Evolutionary conservation across 805 yeast species (phyloP), one percentile per base, ranked within the genome.

Genomic region (Spathaspora arborariae): DNA sequence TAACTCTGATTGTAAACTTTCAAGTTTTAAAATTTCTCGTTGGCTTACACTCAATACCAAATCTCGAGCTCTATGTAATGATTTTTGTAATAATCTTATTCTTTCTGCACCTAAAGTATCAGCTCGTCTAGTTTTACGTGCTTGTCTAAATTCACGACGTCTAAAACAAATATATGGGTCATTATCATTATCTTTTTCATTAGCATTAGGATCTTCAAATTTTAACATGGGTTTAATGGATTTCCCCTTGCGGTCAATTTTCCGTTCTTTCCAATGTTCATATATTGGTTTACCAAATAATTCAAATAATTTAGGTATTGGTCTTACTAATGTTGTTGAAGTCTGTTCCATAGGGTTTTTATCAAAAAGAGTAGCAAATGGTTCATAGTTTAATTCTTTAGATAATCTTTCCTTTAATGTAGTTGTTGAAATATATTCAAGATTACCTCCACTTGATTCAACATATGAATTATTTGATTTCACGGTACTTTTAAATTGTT

Each of bases 91-190:
- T 47, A 79, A 63, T 19, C 94, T 77, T 42, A 94, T 72, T 53
- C 91, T 80, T 64, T 91, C 97, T 11, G 90, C 84, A 55, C 94
- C 89, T 56, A 89, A 87, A 27, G 87, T 79, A 68, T 94, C 99
- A 0, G 97, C 88, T 53, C 98, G 81, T 64, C 99, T 81, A 0
- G 99, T 94, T 64, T 94, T 94, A 64, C 99, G 85, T 24, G 95
- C 94, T 61, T 88, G 97, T 54, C 99, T 81, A 53, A 89, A 85
- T 60, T 91, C 98, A 64, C 99, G 85, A 55, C 97, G 82, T 58
- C 99, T 80, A 74, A 94, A 94, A 70, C 97, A 89, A 36, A 89
- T 85, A 64, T 94, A 94, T 1, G 99, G 98, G 64, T 94, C 97
- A 49, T 79, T 80, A 58, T 91, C 97, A 47, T 72, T 71, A 58